Conservation (phyloP, 345 rosid species). For the Moricandia moricandioides region DNA sequence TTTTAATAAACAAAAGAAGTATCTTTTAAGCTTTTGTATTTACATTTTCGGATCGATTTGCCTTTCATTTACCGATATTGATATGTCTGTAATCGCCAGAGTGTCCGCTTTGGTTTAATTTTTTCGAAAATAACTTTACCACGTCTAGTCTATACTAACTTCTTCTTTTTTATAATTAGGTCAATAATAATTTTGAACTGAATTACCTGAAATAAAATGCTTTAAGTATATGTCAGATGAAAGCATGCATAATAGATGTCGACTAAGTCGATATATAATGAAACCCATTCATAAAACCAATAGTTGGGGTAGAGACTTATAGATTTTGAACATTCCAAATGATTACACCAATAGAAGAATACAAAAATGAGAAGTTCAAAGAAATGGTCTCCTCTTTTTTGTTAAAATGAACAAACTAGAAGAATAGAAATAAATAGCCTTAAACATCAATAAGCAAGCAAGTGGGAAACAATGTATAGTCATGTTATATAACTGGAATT, state of each 20-base stretch:
- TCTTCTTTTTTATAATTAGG: too few species aligned
- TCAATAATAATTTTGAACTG: not conserved
- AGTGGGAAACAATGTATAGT: constrained; percentile 23
- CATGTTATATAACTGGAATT: constrained; percentile 34
- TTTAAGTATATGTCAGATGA: not conserved
- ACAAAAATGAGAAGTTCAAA: constrained; percentile 13
- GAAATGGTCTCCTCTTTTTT: constrained; percentile 7
- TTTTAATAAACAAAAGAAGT: too few species aligned
- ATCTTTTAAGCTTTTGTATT: too few species aligned
- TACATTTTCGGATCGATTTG: too few species aligned
- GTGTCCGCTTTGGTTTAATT: not conserved
- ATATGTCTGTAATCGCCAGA: too few species aligned
- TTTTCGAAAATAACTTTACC: not conserved
- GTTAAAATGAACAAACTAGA: not conserved
- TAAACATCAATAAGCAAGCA: constrained; percentile 14
- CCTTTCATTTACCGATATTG: too few species aligned
- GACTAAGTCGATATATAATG: not conserved
- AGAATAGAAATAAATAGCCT: constrained; percentile 3
- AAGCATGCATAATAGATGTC: not conserved
- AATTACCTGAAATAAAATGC: not conserved
- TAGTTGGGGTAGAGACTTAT: not conserved
- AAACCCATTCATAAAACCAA: not conserved
- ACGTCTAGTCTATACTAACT: not conserved
- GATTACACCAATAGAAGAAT: too few species aligned
- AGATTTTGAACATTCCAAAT: not conserved